Evolutionary conservation across 2,329 filamentous ascomycete genomes (phyloP).

Genomic region (Xylaria digitata): DNA sequence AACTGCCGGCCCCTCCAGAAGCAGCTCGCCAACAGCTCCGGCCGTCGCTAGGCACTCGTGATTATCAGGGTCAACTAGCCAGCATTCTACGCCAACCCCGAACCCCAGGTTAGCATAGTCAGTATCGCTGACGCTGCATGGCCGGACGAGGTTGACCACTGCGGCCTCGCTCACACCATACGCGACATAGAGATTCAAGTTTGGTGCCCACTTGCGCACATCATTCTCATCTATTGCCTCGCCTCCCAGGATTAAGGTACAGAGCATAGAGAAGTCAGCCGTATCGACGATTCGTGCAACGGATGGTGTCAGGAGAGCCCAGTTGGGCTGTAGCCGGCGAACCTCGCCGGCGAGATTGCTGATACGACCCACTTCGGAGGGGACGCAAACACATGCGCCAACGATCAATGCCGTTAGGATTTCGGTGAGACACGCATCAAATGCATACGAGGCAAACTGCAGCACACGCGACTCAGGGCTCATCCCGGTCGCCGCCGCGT

Average conservation of each 20-base stretch:
- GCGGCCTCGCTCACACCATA: constrained; percentile 36
- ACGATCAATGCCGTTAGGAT: constrained; percentile 53
- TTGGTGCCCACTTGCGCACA: constrained; percentile 33
- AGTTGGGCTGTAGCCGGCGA: constrained; percentile 35
- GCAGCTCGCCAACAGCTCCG: constrained; percentile 53
- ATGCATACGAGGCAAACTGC: constrained; percentile 51
- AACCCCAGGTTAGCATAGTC: constrained; percentile 22
- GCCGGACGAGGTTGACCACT: constrained; percentile 15
- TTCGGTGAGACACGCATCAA: constrained; percentile 54
- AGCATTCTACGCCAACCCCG: constrained; percentile 37
- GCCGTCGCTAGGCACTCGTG: constrained; percentile 50
- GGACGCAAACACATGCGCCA: constrained; percentile 55
- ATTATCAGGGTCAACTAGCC: constrained; percentile 49
- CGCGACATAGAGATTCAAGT: constrained; percentile 23
- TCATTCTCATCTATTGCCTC: constrained; percentile 48
- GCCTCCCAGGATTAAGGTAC: constrained; percentile 42
- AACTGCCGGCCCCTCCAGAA: constrained; percentile 53
- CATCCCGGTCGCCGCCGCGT: constrained; percentile 15
- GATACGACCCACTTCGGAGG: constrained; percentile 52
- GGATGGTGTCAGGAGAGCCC: constrained; percentile 42
- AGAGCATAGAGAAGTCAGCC: constrained; percentile 38
- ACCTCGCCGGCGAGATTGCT: constrained; percentile 49
- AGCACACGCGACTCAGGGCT: constrained; percentile 33
- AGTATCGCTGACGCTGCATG: neutral
- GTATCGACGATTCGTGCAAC: constrained; percentile 39